phyloP scores from a whole-genome alignment of 1,284 basidiomycete species.

The Heliocybe sulcata region DNA sequence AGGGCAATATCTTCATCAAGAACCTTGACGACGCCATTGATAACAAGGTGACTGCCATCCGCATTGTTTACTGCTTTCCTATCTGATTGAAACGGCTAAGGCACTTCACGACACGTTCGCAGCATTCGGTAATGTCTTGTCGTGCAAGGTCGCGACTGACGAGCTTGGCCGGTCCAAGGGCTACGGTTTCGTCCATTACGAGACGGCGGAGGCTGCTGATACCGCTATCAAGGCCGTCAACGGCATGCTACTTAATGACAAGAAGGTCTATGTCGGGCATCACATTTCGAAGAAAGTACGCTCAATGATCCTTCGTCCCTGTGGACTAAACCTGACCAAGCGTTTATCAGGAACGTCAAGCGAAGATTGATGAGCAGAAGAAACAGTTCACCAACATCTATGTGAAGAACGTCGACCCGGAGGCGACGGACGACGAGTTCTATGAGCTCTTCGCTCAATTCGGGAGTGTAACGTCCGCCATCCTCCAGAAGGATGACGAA shows the following conservation, averaged over 20 bases:
- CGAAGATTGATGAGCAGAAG: constrained; percentile 97
- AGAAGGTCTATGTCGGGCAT: constrained; percentile 97
- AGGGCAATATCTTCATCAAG: constrained; percentile 99
- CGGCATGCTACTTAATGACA: constrained; percentile 99
- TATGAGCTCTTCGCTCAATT: constrained; percentile 75
- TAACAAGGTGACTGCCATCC: constrained; percentile 72
- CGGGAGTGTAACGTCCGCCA: constrained; percentile 87
- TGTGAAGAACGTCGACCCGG: constrained; percentile 92
- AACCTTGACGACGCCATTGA: constrained; percentile 98
- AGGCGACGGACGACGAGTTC: constrained; percentile 86
- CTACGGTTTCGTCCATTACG: constrained; percentile 99
- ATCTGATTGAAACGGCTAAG: constrained; percentile 26
- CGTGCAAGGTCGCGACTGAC: constrained; percentile 98
- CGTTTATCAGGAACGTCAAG: constrained; percentile 75
- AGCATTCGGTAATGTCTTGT: constrained; percentile 97
- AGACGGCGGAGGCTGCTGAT: constrained; percentile 95
- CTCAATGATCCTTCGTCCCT: constrained; percentile 4
- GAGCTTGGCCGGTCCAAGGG: constrained; percentile 90
- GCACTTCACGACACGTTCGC: constrained; percentile 99
- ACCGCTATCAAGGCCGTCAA: constrained; percentile 98
- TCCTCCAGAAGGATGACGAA: constrained; percentile 76
- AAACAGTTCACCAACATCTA: constrained; percentile 98
- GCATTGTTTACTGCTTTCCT: neutral
- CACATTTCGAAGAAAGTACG: constrained; percentile 94
- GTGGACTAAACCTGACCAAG: neutral